These are phyloP conservation scores for Clavariopsis aquatica DNA, from an alignment of 495 filamentous ascomycete genomes.

Conservation along the genomic window DNA sequence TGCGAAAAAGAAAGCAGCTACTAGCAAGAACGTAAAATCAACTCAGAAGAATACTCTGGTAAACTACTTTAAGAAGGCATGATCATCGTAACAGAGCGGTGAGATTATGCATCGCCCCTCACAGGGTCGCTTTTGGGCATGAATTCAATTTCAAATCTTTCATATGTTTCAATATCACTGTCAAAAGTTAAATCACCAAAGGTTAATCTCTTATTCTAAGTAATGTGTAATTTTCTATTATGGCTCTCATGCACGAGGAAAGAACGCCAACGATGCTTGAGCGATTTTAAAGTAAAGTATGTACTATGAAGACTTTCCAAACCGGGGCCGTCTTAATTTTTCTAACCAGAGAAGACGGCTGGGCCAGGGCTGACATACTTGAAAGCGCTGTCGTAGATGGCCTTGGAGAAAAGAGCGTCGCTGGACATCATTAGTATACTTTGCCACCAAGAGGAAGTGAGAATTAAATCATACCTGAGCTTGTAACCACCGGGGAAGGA, in stretches of 20 bases:
- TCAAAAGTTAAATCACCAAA: too few relatives aligned
- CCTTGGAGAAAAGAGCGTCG: conserved; percentile 32
- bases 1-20: conserved; percentile 27
- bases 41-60: conserved; percentile 52
- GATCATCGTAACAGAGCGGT: not conserved
- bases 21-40: conserved; percentile 43
- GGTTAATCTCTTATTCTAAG: not conserved
- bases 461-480: conserved; percentile 18
- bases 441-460: not conserved
- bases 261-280: not conserved
- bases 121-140: not conserved
- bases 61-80: conserved; percentile 48
- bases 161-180: too few relatives aligned
- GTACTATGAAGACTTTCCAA: not conserved
- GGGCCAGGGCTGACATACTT: conserved; percentile 37
- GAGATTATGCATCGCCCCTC: too few relatives aligned
- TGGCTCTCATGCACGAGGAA: not conserved
- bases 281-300: conserved; percentile 1
- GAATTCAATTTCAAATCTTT: too few relatives aligned
- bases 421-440: conserved; percentile 19
- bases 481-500: conserved; percentile 36
- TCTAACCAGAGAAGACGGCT: conserved; percentile 30
- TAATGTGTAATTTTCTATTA: not conserved
- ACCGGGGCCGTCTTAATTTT: not conserved
- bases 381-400: conserved; percentile 30